phyloP scores from a whole-genome alignment of 257 asterid species.

The Buddleja alternifolia region DNA sequence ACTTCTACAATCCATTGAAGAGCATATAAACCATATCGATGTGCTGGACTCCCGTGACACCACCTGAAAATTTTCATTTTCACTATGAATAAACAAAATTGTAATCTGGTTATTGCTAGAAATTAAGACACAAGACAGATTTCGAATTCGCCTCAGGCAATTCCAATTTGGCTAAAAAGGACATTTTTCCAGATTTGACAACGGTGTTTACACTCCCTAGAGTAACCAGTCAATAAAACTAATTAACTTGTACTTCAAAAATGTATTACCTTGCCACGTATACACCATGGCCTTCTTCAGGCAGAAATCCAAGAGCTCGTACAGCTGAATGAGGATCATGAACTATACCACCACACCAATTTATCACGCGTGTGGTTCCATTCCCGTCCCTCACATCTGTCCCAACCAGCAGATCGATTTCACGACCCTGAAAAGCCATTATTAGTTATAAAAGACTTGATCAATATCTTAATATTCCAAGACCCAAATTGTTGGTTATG shows the following conservation, averaged over 20 bases:
- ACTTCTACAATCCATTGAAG: conserved; percentile 98
- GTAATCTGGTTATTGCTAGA: not conserved
- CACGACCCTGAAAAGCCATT: conserved; percentile 70
- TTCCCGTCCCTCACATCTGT: conserved; percentile 95
- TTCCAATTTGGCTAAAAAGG: not conserved
- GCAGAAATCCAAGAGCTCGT: conserved; percentile 97
- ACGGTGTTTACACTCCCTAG: not conserved
- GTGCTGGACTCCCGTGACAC: conserved; percentile 99
- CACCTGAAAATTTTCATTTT: conserved; percentile 56
- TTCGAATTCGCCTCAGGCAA: conserved; percentile 14
- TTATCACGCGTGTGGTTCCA: conserved; percentile 83
- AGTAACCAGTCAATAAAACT: conserved; percentile 4
- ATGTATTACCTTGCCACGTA: conserved; percentile 82
- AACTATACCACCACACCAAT: conserved; percentile 95
- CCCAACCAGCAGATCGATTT: conserved; percentile 83
- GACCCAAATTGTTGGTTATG: not conserved
- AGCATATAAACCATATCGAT: conserved; percentile 90
- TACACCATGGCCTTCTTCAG: conserved; percentile 97
- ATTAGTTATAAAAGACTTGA: not conserved
- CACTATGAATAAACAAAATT: conserved; percentile 18
- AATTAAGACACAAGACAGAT: not conserved
- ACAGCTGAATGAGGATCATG: conserved; percentile 97
- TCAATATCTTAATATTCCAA: conserved; percentile 7
- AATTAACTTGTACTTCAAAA: conserved; percentile 15
- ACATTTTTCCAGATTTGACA: not conserved